Evolutionary conservation across 345 rosid genomes (phyloP).

Genomic region (Ceriops tagal): DNA sequence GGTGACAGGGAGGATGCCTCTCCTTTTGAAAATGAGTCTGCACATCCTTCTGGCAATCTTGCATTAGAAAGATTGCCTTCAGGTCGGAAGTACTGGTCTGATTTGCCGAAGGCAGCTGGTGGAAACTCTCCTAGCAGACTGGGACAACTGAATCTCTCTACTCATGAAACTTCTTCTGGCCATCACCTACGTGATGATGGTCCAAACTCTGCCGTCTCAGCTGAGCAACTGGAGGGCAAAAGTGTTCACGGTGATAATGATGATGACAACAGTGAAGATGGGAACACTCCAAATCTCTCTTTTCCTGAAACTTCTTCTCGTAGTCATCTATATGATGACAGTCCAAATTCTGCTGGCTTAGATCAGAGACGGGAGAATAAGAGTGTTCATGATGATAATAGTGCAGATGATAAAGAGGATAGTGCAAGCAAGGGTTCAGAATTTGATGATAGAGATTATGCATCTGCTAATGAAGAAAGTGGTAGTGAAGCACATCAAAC

Average conservation of each 20-base stretch:
- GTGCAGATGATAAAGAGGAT: conserved; percentile 6
- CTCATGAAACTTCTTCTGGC: conserved; percentile 19
- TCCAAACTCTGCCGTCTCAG: conserved; percentile 17
- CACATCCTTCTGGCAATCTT: conserved; percentile 37
- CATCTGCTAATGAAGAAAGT: conserved; percentile 15
- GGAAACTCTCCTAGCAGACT: conserved; percentile 39
- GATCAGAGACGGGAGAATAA: conserved; percentile 16
- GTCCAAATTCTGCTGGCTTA: conserved; percentile 16
- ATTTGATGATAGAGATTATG: conserved; percentile 8
- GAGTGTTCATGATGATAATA: background rate
- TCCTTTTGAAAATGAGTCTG: conserved; percentile 14
- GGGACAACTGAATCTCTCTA: conserved; percentile 30
- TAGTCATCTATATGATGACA: conserved; percentile 14
- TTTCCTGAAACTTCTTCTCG: conserved; percentile 17
- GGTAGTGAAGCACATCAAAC: conserved; percentile 4
- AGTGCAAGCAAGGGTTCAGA: conserved; percentile 7
- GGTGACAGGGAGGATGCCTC: conserved; percentile 31
- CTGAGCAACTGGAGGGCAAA: conserved; percentile 16
- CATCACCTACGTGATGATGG: conserved; percentile 14
- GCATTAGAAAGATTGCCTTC: conserved; percentile 75
- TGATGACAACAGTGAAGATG: conserved; percentile 15
- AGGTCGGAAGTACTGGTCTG: conserved; percentile 82
- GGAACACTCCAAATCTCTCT: conserved; percentile 39
- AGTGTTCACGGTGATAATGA: background rate
- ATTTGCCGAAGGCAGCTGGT: conserved; percentile 49